Evolutionary conservation across 2,329 filamentous ascomycete genomes (phyloP), one percentile per base, ranked within the genome.

Genomic region (Penicillium brevicompactum): DNA sequence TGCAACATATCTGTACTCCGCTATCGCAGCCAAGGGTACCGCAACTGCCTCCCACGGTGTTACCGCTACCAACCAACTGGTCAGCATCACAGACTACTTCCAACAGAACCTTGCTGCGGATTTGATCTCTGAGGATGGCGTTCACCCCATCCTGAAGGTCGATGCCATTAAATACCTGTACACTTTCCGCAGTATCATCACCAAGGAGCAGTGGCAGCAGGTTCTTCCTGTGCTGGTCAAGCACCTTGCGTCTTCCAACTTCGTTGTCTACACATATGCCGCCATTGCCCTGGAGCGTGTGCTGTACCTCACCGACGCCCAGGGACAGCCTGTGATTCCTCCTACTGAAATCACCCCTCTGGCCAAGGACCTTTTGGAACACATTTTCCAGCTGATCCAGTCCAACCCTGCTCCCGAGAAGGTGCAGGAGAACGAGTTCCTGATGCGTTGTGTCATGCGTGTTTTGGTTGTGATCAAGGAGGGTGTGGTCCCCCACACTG

Each of bases 151-250:
- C 57, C 82, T 96, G 65, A 96, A 96, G 78, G 93, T 99, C 14
- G 94, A 97, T 73, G 93, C 93, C 16, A 96, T 99, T 81, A 99
- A 97, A 74, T 99, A 92, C 72, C 84, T 99, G 38, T 96, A 99
- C 80, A 91, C 89, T 43, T 99, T 99, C 85, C 89, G 94, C 67
- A 96, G 92, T 71, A 92, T 97, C 70, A 83, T 99, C 58, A 93
- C 91, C 16, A 91, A 91, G 71, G 87, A 92, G 32, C 90, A 97
- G 73, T 97, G 94, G 92, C 89, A 89, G 67, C 86, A 88, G 54
- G 92, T 92, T 1, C 91, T 99, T 69, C 89, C 91, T 11, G 87
- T 96, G 16, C 82, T 99, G 41, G 92, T 97, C 50, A 91, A 94
- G 70, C 95, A 97, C 70, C 81, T 99, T 63, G 91, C 86, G 58